phyloP scores from a whole-genome alignment of 2,329 filamentous ascomycete genomes.

The Botrytis aclada region DNA sequence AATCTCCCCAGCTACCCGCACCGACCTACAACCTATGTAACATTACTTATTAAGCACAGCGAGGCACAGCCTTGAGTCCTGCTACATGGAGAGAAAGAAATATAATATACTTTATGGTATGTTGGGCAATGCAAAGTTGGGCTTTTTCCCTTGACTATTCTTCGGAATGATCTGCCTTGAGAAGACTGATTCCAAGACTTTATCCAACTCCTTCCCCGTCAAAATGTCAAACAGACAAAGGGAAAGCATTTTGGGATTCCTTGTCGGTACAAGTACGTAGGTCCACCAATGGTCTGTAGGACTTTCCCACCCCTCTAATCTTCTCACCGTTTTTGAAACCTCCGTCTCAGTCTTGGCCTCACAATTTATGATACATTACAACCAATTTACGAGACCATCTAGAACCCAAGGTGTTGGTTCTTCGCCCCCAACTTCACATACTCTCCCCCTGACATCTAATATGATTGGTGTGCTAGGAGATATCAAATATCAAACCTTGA shows the following conservation, averaged over 20 bases:
- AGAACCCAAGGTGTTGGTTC: neutral
- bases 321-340: neutral
- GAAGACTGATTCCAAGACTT: slow-evolving; percentile 9
- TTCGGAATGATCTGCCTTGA: neutral
- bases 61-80: slow-evolving; percentile 14
- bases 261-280: neutral
- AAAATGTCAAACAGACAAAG: neutral
- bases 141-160: neutral
- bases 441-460: neutral
- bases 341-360: neutral
- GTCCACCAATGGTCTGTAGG: no score
- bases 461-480: neutral
- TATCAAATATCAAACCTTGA: neutral
- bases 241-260: neutral
- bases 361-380: neutral
- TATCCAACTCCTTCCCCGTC: neutral
- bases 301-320: neutral
- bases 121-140: neutral
- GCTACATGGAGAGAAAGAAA: neutral
- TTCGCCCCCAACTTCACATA: slow-evolving; percentile 1
- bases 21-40: neutral
- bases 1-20: neutral
- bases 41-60: slow-evolving; percentile 4
- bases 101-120: neutral
- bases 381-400: slow-evolving; percentile 9